Evolutionary conservation across 192 early-diverging fungal species (phyloP).

Genomic region (Umbelopsis sp.): DNA sequence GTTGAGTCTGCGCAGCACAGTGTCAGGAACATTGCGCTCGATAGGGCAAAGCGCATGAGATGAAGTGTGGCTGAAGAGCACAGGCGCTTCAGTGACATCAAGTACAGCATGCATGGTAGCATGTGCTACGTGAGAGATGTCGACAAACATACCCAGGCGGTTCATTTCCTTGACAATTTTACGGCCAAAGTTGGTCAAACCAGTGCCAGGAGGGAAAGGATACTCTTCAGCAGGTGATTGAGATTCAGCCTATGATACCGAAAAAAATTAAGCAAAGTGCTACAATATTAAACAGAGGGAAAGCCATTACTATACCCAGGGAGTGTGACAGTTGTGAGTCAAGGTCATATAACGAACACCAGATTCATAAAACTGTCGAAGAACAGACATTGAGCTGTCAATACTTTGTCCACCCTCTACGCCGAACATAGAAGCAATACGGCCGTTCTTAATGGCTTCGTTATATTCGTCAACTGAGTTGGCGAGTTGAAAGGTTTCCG

Average conservation of each 20-base stretch:
- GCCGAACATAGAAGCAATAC: conserved; percentile 66
- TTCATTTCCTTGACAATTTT: conserved; percentile 69
- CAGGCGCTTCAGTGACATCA: conserved; percentile 52
- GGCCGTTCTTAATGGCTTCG: conserved; percentile 39
- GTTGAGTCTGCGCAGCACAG: conserved; percentile 44
- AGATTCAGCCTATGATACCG: conserved; percentile 34
- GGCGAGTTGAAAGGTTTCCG: conserved; percentile 51
- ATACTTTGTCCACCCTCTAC: conserved; percentile 72
- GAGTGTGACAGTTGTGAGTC: conserved; percentile 67
- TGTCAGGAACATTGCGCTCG: conserved; percentile 65
- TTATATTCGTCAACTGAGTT: conserved; percentile 47
- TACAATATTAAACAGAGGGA: neutral
- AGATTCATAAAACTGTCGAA: conserved; percentile 58
- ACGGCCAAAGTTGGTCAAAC: conserved; percentile 59
- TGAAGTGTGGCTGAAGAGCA: conserved; percentile 66
- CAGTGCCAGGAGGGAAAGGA: conserved; percentile 41
- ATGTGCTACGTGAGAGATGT: conserved; percentile 65
- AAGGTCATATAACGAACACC: conserved; percentile 73
- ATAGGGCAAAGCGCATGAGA: conserved; percentile 53
- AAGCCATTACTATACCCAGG: conserved; percentile 37
- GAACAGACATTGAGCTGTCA: conserved; percentile 54
- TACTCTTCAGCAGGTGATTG: conserved; percentile 51
- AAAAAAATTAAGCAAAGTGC: neutral
- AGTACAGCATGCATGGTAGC: conserved; percentile 62
- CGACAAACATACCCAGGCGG: conserved; percentile 71